These are phyloP conservation scores for Myxozyma sirexii DNA, from an alignment of 805 yeast genomes.

Conservation along the genomic window DNA sequence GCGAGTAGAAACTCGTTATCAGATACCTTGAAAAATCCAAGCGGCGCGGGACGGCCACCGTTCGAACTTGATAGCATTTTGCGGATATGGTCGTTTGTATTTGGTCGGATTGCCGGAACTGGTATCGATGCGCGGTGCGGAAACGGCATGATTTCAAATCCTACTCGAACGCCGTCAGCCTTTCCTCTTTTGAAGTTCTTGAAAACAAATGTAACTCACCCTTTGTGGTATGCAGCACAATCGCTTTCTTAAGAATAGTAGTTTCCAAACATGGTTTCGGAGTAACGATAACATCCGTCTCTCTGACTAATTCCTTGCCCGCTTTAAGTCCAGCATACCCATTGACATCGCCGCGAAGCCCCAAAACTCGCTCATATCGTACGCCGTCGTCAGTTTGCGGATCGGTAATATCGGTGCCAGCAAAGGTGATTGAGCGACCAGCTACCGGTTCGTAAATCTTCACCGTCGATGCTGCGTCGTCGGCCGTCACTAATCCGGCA, in stretches of 20 bases:
- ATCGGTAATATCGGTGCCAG: not conserved
- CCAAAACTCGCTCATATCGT: not conserved
- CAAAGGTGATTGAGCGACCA: conserved; percentile 35
- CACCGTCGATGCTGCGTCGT: conserved; percentile 54
- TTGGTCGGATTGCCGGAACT: conserved; percentile 3
- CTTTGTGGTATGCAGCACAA: conserved; percentile 65
- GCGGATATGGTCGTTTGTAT: not conserved
- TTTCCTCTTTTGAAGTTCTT: not conserved
- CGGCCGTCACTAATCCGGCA: conserved; percentile 49
- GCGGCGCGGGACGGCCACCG: conserved; percentile 46
- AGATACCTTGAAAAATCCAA: conserved; percentile 65
- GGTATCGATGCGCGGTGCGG: not conserved
- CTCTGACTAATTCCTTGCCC: conserved; percentile 46
- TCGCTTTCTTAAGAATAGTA: conserved; percentile 64
- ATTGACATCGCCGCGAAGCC: conserved; percentile 3
- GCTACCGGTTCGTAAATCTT: conserved; percentile 63
- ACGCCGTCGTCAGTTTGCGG: not conserved
- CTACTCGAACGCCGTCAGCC: not conserved
- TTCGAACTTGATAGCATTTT: not conserved
- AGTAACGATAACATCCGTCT: conserved; percentile 52
- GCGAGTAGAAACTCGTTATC: conserved; percentile 60
- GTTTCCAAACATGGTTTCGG: conserved; percentile 62
- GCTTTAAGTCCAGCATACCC: conserved; percentile 4
- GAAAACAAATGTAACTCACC: conserved; percentile 46
- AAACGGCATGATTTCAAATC: conserved; percentile 61